Evolutionary conservation across 768 basidiomycete species (phyloP), one percentile per base, ranked within the genome.

Genomic region (Cubamyces sp.): DNA sequence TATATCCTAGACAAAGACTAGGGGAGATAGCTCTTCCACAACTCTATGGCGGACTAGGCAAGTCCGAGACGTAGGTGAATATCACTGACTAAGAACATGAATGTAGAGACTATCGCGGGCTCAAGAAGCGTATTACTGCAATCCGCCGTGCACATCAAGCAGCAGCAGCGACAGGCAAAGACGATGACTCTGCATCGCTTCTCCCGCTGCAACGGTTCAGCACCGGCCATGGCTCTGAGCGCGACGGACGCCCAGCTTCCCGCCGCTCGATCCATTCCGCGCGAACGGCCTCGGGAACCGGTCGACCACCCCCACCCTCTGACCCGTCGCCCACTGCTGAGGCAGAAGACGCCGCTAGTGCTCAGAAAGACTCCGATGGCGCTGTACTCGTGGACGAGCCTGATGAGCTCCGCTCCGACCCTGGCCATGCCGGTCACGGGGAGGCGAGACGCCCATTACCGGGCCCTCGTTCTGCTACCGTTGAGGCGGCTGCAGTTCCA

Each of bases 91-190:
- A 19, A 50, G 28, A 45, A 59, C 18, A 61, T 49, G 26, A 57
- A 16, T 21, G 23, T 65, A 92, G 91, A 70, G 84, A 92, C 71
- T 93, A 92, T 68, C 81, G 82, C 2, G 83, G 80, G 9, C 82
- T 93, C 16, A 92, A 92, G 74, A 87, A 84, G 64, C 78, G 80
- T 15, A 87, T 92, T 23, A 77, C 77, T 15, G 79, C 80, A 1
- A 84, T 91, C 57, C 81, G 81, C 11, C 43, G 60, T 8, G 63
- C 64, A 9, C 57, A 57, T 6, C 66, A 70, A 34, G 57, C 65
- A 37, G 26, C 43, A 19, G 26, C 45, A 23, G 15, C 18, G 4
- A 30, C 34, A 14, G 39, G 37, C n/a, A 45, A 41, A 34, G 60
- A 54, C 21, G 59, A 55, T 8, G 60, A 26, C 1, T 26, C 49